Evolutionary conservation across 305 asterid genomes (phyloP).

Genomic region (Lippia alba): DNA sequence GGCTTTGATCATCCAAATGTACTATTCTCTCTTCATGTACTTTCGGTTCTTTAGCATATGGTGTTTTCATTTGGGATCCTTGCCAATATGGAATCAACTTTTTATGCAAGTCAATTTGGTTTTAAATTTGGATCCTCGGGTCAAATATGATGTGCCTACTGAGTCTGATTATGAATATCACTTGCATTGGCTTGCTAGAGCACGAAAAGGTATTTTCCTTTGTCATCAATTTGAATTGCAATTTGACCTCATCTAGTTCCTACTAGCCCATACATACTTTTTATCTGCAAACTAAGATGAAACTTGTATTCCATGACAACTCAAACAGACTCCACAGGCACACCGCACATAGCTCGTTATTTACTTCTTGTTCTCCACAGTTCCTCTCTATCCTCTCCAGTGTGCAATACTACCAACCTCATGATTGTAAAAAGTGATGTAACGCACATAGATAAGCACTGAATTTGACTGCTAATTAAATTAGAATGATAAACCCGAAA

Average conservation of each 20-base stretch:
- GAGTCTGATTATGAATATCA: slow-evolving; percentile 92
- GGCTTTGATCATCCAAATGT: slow-evolving; percentile 96
- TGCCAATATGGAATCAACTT: not conserved
- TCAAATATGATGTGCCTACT: slow-evolving; percentile 42
- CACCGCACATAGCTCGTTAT: no score
- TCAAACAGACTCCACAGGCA: no score
- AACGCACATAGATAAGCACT: no score
- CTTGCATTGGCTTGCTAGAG: slow-evolving; percentile 95
- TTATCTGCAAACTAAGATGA: not conserved
- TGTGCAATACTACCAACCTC: no score
- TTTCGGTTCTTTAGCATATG: not conserved
- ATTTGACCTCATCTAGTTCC: not conserved
- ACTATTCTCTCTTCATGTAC: slow-evolving; percentile 21
- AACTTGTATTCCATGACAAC: not conserved
- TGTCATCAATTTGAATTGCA: not conserved
- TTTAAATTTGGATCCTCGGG: slow-evolving; percentile 85
- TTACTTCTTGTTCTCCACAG: no score
- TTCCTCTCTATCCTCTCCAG: no score
- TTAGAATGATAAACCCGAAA: no score
- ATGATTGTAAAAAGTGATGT: no score
- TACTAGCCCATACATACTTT: not conserved
- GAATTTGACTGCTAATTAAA: no score
- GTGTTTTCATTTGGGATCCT: slow-evolving; percentile 8
- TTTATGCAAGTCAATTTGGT: slow-evolving; percentile 83
- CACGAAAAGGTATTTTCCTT: slow-evolving; percentile 74